A percentile compares a stretch with the other conserved stretches of the same genome.
Evolutionary conservation across 192 early-diverging fungal genomes (phyloP).

Genomic region (Mortierella antarctica): DNA sequence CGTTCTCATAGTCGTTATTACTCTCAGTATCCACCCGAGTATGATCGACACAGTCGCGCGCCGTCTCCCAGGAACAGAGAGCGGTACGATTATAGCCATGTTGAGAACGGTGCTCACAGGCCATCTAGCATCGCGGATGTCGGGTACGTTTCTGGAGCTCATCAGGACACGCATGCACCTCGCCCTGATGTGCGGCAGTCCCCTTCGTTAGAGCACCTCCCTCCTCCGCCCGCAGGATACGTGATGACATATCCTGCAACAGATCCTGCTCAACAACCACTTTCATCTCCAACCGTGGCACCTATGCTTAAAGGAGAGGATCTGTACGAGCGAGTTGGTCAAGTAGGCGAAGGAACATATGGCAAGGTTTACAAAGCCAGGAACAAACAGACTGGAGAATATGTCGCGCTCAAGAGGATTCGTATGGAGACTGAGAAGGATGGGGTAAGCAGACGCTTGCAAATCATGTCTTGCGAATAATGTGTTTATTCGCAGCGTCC

Average conservation of each 20-base stretch:
- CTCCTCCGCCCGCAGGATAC: not conserved
- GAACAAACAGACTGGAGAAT: conserved; percentile 72
- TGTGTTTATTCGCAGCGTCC: no score
- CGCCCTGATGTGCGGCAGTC: conserved; percentile 8
- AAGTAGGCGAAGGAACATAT: conserved; percentile 89
- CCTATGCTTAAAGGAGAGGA: conserved; percentile 57
- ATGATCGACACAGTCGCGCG: conserved; percentile 28
- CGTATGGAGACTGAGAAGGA: conserved; percentile 84
- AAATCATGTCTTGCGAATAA: not conserved
- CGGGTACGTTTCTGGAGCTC: conserved; percentile 2
- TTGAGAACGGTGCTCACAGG: conserved; percentile 18
- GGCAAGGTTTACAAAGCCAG: conserved; percentile 88
- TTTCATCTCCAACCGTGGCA: not conserved
- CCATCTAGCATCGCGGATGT: not conserved
- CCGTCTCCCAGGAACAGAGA: conserved; percentile 27
- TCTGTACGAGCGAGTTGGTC: conserved; percentile 75
- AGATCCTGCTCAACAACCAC: conserved; percentile 11
- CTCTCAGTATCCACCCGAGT: conserved; percentile 22
- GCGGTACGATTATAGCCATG: conserved; percentile 27
- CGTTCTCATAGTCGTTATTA: conserved; percentile 20
- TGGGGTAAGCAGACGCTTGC: conserved; percentile 60
- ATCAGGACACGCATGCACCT: not conserved
- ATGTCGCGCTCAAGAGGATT: conserved; percentile 86
- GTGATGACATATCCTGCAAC: not conserved
- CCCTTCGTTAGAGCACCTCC: not conserved